These are phyloP conservation scores for Coemansia sp. DNA, from an alignment of 192 early-diverging fungal species.

Conservation along the genomic window DNA sequence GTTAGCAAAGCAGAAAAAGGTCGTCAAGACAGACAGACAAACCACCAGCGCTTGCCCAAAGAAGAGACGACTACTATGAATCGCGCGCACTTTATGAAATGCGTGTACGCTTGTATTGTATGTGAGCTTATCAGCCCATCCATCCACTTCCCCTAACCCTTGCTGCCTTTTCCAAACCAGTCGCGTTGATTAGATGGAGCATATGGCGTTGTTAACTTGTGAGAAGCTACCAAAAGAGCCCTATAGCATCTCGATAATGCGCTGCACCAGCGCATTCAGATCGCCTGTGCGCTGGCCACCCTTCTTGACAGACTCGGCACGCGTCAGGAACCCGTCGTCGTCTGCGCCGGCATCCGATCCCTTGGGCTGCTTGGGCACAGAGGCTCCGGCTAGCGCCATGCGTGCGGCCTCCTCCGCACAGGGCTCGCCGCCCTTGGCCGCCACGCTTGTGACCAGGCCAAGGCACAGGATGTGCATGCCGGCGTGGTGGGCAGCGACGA, in stretches of 20 bases:
- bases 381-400: slow-evolving; percentile 21
- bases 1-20: no score
- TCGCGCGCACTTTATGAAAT: no score
- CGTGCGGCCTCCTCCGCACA: slow-evolving; percentile 34
- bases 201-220: no score
- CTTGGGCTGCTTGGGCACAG: slow-evolving; percentile 1
- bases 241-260: slow-evolving; percentile 28
- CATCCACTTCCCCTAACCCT: background rate
- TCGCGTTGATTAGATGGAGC: no score
- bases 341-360: background rate
- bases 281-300: slow-evolving; percentile 40
- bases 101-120: no score
- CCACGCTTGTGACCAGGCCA: slow-evolving; percentile 75
- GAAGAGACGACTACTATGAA: no score
- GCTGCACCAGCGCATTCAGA: slow-evolving; percentile 30
- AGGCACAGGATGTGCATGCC: slow-evolving; percentile 78
- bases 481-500: slow-evolving; percentile 79
- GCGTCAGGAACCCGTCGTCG: slow-evolving; percentile 34
- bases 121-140: no score
- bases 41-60: no score
- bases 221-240: no score
- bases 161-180: no score
- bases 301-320: slow-evolving; percentile 36
- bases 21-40: no score
- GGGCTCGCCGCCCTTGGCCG: slow-evolving; percentile 33